These are phyloP conservation scores for Emericellopsis cladophorae DNA, from an alignment of 2,329 filamentous ascomycete species.

Conservation along the genomic window DNA sequence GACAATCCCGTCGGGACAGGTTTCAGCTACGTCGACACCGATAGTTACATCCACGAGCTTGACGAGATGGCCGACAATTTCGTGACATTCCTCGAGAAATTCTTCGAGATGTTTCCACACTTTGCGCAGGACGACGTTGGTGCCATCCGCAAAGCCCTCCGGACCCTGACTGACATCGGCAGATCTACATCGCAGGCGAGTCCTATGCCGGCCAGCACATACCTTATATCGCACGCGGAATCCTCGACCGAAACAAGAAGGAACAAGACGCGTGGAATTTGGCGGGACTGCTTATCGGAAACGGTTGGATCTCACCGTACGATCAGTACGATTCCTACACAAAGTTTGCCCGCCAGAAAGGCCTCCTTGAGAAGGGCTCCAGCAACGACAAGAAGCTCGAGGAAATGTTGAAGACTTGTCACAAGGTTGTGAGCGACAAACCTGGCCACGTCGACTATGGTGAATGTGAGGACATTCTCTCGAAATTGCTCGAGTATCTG, in stretches of 20 bases:
- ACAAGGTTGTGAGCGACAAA: conserved; percentile 40
- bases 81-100: conserved; percentile 79
- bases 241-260: conserved; percentile 75
- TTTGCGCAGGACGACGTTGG: conserved; percentile 85
- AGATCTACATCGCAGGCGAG: conserved; percentile 93
- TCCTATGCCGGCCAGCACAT: conserved; percentile 97
- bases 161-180: conserved; percentile 9
- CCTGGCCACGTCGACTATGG: conserved; percentile 47
- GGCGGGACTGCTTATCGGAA: conserved; percentile 81
- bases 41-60: conserved; percentile 76
- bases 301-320: conserved; percentile 86
- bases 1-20: conserved; percentile 96
- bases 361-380: conserved; percentile 56
- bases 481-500: conserved; percentile 57
- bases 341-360: conserved; percentile 65
- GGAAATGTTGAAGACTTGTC: conserved; percentile 55
- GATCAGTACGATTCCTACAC: conserved; percentile 89
- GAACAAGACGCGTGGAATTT: conserved; percentile 54
- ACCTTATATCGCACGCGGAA: conserved; percentile 87
- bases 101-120: conserved; percentile 81
- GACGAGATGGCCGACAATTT: conserved; percentile 85
- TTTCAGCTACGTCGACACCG: conserved; percentile 87
- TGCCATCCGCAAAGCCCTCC: conserved; percentile 8
- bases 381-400: conserved; percentile 54
- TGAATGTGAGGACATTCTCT: conserved; percentile 67